phyloP scores from a whole-genome alignment of 2,329 filamentous ascomycete species.

The Drechslerella dactyloides region DNA sequence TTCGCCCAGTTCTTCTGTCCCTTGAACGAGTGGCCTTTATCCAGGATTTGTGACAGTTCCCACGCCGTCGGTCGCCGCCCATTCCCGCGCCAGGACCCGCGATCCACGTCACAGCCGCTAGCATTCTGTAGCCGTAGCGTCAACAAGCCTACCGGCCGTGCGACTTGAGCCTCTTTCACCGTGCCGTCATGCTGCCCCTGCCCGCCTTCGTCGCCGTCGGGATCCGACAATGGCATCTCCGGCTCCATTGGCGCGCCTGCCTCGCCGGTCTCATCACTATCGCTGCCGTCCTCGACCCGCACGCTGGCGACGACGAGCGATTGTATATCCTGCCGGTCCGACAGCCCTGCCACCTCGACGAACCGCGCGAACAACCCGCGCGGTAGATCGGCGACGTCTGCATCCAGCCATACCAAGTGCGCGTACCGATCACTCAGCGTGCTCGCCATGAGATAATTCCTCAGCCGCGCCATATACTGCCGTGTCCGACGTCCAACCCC shows the following conservation, averaged over 20 bases:
- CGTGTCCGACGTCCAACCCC: slow-evolving; percentile 54
- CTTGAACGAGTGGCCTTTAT: slow-evolving; percentile 51
- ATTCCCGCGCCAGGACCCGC: slow-evolving; percentile 57
- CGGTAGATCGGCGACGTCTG: slow-evolving; percentile 57
- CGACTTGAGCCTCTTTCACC: neutral
- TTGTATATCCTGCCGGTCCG: slow-evolving; percentile 42
- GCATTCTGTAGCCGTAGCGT: slow-evolving; percentile 57
- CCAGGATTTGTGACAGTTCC: slow-evolving; percentile 52
- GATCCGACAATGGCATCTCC: no score
- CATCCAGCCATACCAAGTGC: slow-evolving; percentile 58
- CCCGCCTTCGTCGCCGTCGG: no score
- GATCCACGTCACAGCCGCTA: slow-evolving; percentile 57
- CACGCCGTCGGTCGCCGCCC: slow-evolving; percentile 48
- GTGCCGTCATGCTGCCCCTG: no score
- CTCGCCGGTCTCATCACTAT: no score
- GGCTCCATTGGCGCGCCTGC: no score
- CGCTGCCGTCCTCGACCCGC: neutral
- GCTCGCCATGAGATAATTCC: slow-evolving; percentile 57
- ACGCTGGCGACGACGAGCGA: slow-evolving; percentile 1
- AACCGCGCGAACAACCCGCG: slow-evolving; percentile 57
- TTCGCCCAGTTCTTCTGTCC: slow-evolving; percentile 25
- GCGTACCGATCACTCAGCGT: slow-evolving; percentile 55
- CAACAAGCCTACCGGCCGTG: slow-evolving; percentile 54
- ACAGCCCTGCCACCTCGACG: slow-evolving; percentile 52
- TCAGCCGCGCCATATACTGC: slow-evolving; percentile 55